phyloP scores from a whole-genome alignment of 176 grass and related monocot genomes.

The Raddia distichophylla region DNA sequence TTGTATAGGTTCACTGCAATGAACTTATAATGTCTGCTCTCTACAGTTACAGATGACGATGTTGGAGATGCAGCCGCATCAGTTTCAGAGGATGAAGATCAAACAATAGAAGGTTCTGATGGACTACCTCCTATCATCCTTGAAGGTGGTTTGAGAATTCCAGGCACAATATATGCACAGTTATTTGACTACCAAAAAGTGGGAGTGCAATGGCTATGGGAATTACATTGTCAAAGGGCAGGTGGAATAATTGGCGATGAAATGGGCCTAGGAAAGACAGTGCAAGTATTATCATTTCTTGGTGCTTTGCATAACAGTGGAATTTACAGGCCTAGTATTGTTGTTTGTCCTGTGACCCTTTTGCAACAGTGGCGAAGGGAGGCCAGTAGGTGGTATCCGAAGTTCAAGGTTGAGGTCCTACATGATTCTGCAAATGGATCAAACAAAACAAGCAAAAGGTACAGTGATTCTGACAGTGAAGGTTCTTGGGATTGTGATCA shows the following conservation, averaged over 20 bases:
- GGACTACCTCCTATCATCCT: slow-evolving; percentile 52
- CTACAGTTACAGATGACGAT: slow-evolving; percentile 55
- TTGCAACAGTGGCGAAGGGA: slow-evolving; percentile 87
- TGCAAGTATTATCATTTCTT: slow-evolving; percentile 89
- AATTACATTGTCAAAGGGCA: slow-evolving; percentile 86
- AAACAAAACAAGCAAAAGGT: slow-evolving; percentile 46
- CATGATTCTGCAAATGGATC: slow-evolving; percentile 77
- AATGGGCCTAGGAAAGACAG: slow-evolving; percentile 97
- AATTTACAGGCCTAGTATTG: slow-evolving; percentile 82
- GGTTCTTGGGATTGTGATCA: slow-evolving; percentile 56
- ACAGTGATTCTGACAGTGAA: slow-evolving; percentile 79
- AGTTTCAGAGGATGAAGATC: slow-evolving; percentile 60
- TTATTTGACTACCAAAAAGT: slow-evolving; percentile 97
- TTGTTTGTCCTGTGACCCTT: slow-evolving; percentile 86
- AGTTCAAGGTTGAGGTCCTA: slow-evolving; percentile 80
- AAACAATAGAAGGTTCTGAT: slow-evolving; percentile 45
- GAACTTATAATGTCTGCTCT: slow-evolving; percentile 31
- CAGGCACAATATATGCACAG: slow-evolving; percentile 57
- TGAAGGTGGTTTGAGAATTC: slow-evolving; percentile 92
- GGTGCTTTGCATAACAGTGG: slow-evolving; percentile 80
- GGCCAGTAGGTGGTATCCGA: slow-evolving; percentile 82
- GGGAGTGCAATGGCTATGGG: slow-evolving; percentile 99
- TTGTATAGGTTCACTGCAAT: slow-evolving; percentile 1
- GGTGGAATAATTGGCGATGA: slow-evolving; percentile 98
- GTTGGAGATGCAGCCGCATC: slow-evolving; percentile 35